A percentile compares a stretch with the other conserved stretches of the same genome.
These are phyloP conservation scores for Wickerhamiella shivajii DNA, from an alignment of 805 yeast species.

Conservation along the genomic window DNA sequence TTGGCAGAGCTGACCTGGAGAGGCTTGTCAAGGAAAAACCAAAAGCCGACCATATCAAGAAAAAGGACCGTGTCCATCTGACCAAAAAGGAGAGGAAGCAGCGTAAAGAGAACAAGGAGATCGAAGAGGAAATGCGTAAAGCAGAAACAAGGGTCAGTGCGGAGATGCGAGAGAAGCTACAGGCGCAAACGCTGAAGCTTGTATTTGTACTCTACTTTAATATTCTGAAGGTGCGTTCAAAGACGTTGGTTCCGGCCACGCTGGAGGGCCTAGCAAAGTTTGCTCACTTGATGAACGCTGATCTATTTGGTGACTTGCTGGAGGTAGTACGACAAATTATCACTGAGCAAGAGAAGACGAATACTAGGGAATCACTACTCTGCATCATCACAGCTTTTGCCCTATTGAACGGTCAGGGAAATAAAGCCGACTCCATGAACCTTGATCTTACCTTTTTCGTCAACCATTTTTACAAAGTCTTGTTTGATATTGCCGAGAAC, in stretches of 20 bases:
- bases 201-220: conserved; percentile 64
- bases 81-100: conserved; percentile 83
- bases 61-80: conserved; percentile 80
- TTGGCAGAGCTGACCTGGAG: conserved; percentile 26
- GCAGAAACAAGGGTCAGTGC: conserved; percentile 82
- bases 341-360: conserved; percentile 34
- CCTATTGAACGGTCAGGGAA: conserved; percentile 51
- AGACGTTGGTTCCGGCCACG: conserved; percentile 65
- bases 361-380: conserved; percentile 53
- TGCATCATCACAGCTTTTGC: conserved; percentile 87
- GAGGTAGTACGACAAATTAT: conserved; percentile 79
- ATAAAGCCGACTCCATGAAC: conserved; percentile 44
- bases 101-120: conserved; percentile 70
- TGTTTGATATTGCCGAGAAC: conserved; percentile 58
- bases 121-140: conserved; percentile 74
- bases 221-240: conserved; percentile 48
- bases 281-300: conserved; percentile 87
- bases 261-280: conserved; percentile 82
- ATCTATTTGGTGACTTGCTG: conserved; percentile 80
- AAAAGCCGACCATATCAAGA: conserved; percentile 40
- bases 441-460: conserved; percentile 75
- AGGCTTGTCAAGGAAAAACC: conserved; percentile 33
- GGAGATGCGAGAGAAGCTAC: conserved; percentile 74
- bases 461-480: conserved; percentile 52
- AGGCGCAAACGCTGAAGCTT: conserved; percentile 66